phyloP scores from a whole-genome alignment of 805 yeast genomes.

The Ogataea minuta region DNA sequence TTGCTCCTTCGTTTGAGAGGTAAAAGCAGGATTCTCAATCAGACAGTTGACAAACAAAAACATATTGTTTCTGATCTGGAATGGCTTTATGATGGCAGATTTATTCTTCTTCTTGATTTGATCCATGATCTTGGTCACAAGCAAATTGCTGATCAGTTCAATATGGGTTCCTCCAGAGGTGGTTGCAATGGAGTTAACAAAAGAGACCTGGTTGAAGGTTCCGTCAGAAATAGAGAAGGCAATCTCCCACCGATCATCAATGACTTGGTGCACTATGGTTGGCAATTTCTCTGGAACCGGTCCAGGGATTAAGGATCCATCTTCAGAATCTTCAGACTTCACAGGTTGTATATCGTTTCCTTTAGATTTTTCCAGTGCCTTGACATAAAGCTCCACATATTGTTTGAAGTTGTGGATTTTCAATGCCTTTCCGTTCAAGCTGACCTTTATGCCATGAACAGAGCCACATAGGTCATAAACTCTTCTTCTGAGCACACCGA shows the following conservation, averaged over 20 bases:
- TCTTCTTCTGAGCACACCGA: constrained; percentile 86
- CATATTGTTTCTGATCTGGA: constrained; percentile 86
- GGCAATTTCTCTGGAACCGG: constrained; percentile 39
- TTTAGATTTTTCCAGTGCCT: constrained; percentile 60
- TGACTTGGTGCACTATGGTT: constrained; percentile 71
- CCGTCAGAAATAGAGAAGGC: constrained; percentile 95
- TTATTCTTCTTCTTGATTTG: constrained; percentile 63
- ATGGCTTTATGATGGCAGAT: constrained; percentile 73
- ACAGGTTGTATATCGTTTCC: constrained; percentile 26
- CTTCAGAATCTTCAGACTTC: constrained; percentile 15
- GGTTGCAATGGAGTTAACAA: constrained; percentile 96
- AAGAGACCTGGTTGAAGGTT: constrained; percentile 87
- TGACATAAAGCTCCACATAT: constrained; percentile 86
- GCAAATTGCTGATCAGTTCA: constrained; percentile 78
- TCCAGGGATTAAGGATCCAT: constrained; percentile 15
- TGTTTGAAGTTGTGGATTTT: constrained; percentile 74
- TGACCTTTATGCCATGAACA: constrained; percentile 75
- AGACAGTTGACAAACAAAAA: constrained; percentile 88
- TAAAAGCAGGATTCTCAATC: constrained; percentile 94
- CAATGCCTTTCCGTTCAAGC: constrained; percentile 69
- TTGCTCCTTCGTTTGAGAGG: constrained; percentile 96
- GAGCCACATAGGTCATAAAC: constrained; percentile 96
- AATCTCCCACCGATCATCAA: constrained; percentile 91
- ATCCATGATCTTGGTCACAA: constrained; percentile 74
- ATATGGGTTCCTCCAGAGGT: constrained; percentile 97